Base-by-base conservation (phyloP, 2,329 filamentous ascomycete genomes). In the Talaromyces atroroseus region DNA sequence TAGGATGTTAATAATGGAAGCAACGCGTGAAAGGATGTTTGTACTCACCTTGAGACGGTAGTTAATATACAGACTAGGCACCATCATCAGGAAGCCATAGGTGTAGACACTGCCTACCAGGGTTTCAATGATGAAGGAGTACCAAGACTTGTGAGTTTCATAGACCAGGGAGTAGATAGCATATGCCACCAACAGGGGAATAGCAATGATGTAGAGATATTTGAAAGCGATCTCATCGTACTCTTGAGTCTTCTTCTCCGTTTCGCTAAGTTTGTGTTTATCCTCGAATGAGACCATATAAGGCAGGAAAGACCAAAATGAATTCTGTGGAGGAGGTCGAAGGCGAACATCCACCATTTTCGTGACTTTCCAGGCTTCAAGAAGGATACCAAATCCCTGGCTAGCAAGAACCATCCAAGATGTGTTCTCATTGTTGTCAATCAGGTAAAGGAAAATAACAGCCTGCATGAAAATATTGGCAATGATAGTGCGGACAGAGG, bases 1-100 rank as follows among this genome's bases (percentile, higher is more conserved):
- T 53, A 48, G 32, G 49, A 57, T 34, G 59, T 61, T 42, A 34
- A 40, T 46, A 50, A 67, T 54, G 66, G 62, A 52, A 45, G 8
- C 20, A 23, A 32, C n/a, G 24, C 26, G 53, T 8, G 29, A 38
- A 21, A 29, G 24, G 5, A 42, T 14, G 14, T 44, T 49, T 34
- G 47, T 20, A 63, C 71, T 52, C 58, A 86, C 88, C 81, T 92
- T 96, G 64, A 99, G 84, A 12, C 92, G 87, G 79, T 99, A 99
- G 81, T 99, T 99, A 84, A 99, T 99, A 78, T 97, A 99, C 34
- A 99, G 80, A 58, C 86, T 88, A 14, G 94, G 94, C 8, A 99
- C 88, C 94, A 99, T 99, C 91, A 99, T 96, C 60, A 99, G 78
- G 81, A 99, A 99, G 4, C 94, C 94, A 70, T 99, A 99, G 0